Evolutionary conservation across 345 rosid species (phyloP), one percentile per base, ranked within the genome.

Genomic region (Linum usitatissimum): DNA sequence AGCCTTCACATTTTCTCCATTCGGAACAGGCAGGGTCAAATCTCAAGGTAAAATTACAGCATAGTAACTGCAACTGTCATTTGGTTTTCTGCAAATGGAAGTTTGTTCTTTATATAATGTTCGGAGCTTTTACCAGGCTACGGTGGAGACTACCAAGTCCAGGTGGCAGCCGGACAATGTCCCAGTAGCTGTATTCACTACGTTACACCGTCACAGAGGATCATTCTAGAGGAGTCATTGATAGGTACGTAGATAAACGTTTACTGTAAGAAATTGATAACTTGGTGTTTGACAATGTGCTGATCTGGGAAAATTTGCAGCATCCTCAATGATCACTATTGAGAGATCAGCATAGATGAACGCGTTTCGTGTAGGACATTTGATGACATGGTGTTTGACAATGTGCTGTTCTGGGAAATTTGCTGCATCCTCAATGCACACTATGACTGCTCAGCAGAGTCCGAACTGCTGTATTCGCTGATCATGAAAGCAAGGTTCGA

Each of bases 171-270:
- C 14, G 86, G 84, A 65, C 96, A 87, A 66, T 92, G 98, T 63
- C 96, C 98, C 0, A 85, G 90, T 75, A 89, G 69, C 57, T 89
- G 98, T 69, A 87, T 89, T 71, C 86, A 84, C 72, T 92, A 83
- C 51, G 91, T 89, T 34, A 89, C 96, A 64, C 89, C 91, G 64
- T 83, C 91, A 3, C 98, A 89, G 65, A 81, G 91, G 68, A 76
- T 85, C 68, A 78, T 89, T 70, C 79, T 92, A 2, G 90, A 81
- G 72, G 98, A 89, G 79, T 75, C 87, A 66, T 90, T 89, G 30
- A 83, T 55, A 77, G 96, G 98, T 92, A 68, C 9, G 42, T 61
- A 53, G 17, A 4, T 13, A 1, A 10, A 34, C 38, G n/a, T 3
- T 34, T 4, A 4, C 3, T n/a, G 38, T 34, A 34, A 34, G 38